A percentile compares a stretch with the other conserved stretches of the same genome.
These are phyloP conservation scores for Colletotrichum tanaceti DNA, from an alignment of 2,329 filamentous ascomycete species.

Conservation along the genomic window DNA sequence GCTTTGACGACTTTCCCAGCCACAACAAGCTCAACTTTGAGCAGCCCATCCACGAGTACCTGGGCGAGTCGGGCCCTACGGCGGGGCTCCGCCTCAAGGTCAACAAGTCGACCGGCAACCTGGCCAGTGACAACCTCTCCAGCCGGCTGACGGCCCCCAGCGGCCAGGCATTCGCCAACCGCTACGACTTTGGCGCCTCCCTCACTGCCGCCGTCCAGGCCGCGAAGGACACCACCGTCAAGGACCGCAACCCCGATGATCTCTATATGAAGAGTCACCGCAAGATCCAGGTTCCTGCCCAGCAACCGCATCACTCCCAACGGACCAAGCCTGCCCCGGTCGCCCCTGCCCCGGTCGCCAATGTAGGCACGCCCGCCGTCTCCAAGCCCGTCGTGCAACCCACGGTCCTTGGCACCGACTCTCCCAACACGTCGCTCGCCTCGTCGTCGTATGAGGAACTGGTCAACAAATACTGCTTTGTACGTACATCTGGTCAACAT, in stretches of 20 bases:
- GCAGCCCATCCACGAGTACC: slow-evolving; percentile 69
- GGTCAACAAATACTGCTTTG: slow-evolving; percentile 99
- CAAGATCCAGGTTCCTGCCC: slow-evolving; percentile 47
- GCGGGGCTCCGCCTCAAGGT: slow-evolving; percentile 75
- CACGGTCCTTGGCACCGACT: slow-evolving; percentile 59
- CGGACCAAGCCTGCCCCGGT: slow-evolving; percentile 27
- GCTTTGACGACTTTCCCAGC: slow-evolving; percentile 78
- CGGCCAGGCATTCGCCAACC: slow-evolving; percentile 85
- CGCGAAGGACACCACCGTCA: slow-evolving; percentile 72
- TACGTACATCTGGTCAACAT: slow-evolving; percentile 74
- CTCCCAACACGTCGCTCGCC: slow-evolving; percentile 70
- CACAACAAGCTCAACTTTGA: slow-evolving; percentile 69
- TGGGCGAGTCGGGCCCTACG: slow-evolving; percentile 70
- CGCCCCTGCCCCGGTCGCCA: slow-evolving; percentile 13
- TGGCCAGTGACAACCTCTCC: slow-evolving; percentile 72
- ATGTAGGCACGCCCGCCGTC: slow-evolving; percentile 29
- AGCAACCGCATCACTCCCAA: slow-evolving; percentile 38
- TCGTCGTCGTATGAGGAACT: slow-evolving; percentile 96
- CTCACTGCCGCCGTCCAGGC: slow-evolving; percentile 83
- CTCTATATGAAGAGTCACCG: slow-evolving; percentile 67
- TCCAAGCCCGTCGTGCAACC: slow-evolving; percentile 32
- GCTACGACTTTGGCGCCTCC: slow-evolving; percentile 97
- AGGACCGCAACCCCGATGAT: slow-evolving; percentile 62
- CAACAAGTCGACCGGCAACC: slow-evolving; percentile 71
- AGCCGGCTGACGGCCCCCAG: slow-evolving; percentile 65